These are phyloP conservation scores for Candida sithepensis DNA, from an alignment of 805 yeast genomes.

Conservation along the genomic window DNA sequence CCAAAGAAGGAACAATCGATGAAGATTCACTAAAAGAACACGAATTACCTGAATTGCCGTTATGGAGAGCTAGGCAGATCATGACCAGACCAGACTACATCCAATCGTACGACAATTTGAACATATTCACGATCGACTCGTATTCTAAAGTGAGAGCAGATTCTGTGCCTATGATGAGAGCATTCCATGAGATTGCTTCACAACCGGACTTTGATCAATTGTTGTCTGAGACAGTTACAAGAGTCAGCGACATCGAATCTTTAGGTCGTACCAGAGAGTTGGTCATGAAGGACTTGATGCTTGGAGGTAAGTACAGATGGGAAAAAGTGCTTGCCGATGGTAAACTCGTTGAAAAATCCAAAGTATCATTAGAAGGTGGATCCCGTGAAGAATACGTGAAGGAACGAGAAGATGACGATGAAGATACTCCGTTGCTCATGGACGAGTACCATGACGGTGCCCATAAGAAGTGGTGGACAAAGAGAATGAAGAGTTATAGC, in stretches of 20 bases:
- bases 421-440: conserved; percentile 22
- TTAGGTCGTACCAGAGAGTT: conserved; percentile 75
- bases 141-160: conserved; percentile 73
- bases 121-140: conserved; percentile 76
- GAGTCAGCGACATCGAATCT: conserved; percentile 75
- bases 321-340: conserved; percentile 12
- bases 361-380: conserved; percentile 14
- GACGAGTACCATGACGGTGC: conserved; percentile 35
- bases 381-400: conserved; percentile 9
- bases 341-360: conserved; percentile 3
- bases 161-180: conserved; percentile 86
- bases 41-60: conserved; percentile 65
- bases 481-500: conserved; percentile 35
- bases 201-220: conserved; percentile 69
- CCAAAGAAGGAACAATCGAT: conserved; percentile 11
- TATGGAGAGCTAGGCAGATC: conserved; percentile 80
- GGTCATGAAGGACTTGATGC: conserved; percentile 62
- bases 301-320: conserved; percentile 44
- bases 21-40: conserved; percentile 36
- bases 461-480: conserved; percentile 45
- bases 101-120: conserved; percentile 68
- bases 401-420: conserved; percentile 14
- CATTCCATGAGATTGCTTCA: conserved; percentile 71
- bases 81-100: conserved; percentile 85
- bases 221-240: conserved; percentile 57